Evolutionary conservation across 148 eudicot species (phyloP), one percentile per base, ranked within the genome.

Genomic region (Persicaria tinctoria): DNA sequence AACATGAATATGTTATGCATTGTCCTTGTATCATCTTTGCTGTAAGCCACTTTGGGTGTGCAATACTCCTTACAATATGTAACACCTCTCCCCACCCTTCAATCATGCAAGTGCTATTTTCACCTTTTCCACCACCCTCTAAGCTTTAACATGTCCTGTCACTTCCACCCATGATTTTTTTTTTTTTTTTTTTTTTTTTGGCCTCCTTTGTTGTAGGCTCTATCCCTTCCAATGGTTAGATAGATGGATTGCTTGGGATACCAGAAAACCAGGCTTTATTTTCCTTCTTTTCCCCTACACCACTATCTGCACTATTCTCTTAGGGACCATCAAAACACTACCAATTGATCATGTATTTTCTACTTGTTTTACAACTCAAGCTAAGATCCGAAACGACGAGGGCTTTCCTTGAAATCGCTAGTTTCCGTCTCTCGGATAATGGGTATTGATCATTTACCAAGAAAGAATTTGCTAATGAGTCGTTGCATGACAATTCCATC

Each of bases 41-140:
- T 80, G 83, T 80, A 78, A 83, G 44, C 80, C 85, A 83, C 83
- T 78, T 46, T 47, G 73, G 54, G 73, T 70, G n/a, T 57, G 73
- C 74, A 54, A 60, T 57, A 73, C 77, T 14, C 60, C 23, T 41
- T 59, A 44, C 41, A 73, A 73, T n/a, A 70, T 70, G n/a, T 45
- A 46, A 41, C 14, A 11, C 0, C 46, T 32, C 5, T 27, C 69
- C 69, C 69, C 16, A 11, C 70, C 47, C 70, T 41, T 66, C 70
- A 66, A 66, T 66, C 70, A 66, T 66, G 70, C 47, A 66, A 66
- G 48, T 12, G n/a, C 48, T 66, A 46, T 44, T 66, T 66, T 66
- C 70, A 66, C 70, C 48, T 66, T 66, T 66, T 66, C 23, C 23
- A 16, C 12, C 20, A 27, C 70, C 70, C 70, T 66, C 70, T 0